Evolutionary conservation across 139 green algal genomes (phyloP).

Genomic region (Auxenochlorella pyrenoidosa): DNA sequence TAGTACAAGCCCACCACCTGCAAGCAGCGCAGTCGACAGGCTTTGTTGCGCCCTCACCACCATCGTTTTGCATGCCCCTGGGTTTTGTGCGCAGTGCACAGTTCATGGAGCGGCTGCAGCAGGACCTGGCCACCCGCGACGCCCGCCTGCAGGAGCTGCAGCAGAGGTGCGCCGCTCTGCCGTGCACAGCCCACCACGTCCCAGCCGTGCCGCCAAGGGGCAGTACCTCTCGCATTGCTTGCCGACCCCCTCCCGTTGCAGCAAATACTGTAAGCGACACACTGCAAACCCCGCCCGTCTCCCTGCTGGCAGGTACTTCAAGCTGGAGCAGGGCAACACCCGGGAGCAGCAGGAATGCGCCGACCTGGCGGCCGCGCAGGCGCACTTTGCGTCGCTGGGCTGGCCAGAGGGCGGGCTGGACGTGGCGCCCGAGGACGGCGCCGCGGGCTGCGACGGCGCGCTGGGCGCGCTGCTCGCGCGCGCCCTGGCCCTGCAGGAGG

Average conservation of each 20-base stretch:
- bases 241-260: too few relatives aligned
- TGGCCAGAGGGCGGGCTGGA: conserved; percentile 23
- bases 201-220: too few relatives aligned
- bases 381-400: conserved; percentile 45
- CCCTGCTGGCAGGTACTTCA: conserved; percentile 13
- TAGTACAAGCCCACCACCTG: not conserved
- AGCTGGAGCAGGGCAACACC: not conserved
- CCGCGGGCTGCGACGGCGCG: conserved; percentile 33
- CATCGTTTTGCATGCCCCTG: too few relatives aligned
- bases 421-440: not conserved
- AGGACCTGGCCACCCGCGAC: conserved; percentile 51
- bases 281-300: not conserved
- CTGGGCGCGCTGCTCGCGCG: conserved; percentile 38
- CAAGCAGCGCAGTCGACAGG: too few relatives aligned
- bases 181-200: too few relatives aligned
- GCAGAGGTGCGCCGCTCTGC: conserved; percentile 41
- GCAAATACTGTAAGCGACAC: too few relatives aligned
- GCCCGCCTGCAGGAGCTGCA: conserved; percentile 55
- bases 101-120: conserved; percentile 70
- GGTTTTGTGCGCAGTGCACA: conserved; percentile 35
- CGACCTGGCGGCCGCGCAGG: conserved; percentile 24
- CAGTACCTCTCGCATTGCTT: too few relatives aligned
- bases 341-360: conserved; percentile 34
- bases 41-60: not conserved
- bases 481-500: conserved; percentile 12